A percentile compares a stretch with the other conserved stretches of the same genome.
Evolutionary conservation across 257 asterid genomes (phyloP).

Genomic region (Solanum dulcamara): DNA sequence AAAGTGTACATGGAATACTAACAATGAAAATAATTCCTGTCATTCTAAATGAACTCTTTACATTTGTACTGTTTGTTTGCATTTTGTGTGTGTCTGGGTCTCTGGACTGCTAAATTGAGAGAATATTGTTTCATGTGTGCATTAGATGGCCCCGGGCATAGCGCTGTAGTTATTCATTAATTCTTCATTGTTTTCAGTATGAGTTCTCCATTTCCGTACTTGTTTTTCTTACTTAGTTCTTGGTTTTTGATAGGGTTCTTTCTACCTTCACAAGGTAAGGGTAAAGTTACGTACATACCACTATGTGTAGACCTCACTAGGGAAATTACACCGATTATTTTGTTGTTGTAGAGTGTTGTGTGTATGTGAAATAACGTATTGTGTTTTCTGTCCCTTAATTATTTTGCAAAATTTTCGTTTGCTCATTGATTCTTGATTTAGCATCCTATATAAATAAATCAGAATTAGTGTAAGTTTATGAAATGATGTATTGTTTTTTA

Average conservation of each 20-base stretch:
- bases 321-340: rapidly evolving
- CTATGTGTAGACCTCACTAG: neutral
- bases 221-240: neutral
- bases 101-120: neutral
- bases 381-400: neutral
- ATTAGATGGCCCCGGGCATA: neutral
- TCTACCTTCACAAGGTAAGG: neutral
- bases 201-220: neutral
- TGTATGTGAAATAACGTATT: neutral
- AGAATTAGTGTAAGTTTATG: neutral
- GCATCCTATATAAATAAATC: too few species aligned
- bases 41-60: neutral
- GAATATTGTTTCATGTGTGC: neutral
- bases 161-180: neutral
- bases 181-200: neutral
- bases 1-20: neutral
- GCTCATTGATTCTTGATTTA: neutral
- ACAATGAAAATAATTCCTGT: neutral
- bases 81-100: neutral
- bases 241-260: neutral
- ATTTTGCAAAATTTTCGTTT: too few species aligned
- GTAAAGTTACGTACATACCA: neutral
- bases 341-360: neutral
- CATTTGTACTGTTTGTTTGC: neutral
- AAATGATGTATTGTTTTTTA: neutral